These are phyloP conservation scores for Pelargonium citronellum DNA, from an alignment of 441 rosid species.

Conservation along the genomic window DNA sequence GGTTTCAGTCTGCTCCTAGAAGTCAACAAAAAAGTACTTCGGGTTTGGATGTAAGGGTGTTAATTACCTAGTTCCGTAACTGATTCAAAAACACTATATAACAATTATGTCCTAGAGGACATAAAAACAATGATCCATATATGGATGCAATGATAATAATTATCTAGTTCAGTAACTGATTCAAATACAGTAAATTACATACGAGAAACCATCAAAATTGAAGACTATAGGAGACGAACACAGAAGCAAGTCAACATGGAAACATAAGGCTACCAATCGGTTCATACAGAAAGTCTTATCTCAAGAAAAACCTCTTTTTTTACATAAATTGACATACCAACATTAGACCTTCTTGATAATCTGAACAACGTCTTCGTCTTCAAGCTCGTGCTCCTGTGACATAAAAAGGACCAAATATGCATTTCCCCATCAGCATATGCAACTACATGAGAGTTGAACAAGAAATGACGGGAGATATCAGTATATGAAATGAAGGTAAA, in stretches of 20 bases:
- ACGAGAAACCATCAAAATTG: background rate
- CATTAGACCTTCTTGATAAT: constrained; percentile 77
- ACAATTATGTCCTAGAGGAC: no score
- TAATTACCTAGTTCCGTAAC: no score
- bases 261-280: background rate
- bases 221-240: background rate
- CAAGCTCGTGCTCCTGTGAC: constrained; percentile 89
- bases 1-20: no score
- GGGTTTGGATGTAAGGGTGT: no score
- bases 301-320: background rate
- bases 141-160: no score
- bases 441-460: background rate
- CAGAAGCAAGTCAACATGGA: background rate
- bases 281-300: background rate
- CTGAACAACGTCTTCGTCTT: constrained; percentile 95
- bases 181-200: no score
- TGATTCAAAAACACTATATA: no score
- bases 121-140: no score
- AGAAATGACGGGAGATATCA: background rate
- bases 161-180: no score
- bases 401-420: constrained; percentile 1
- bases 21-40: no score
- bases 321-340: background rate
- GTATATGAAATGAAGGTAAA: background rate
- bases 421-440: background rate